Conservation (phyloP, 768 basidiomycete genomes). For the Gyrodon lividus region DNA sequence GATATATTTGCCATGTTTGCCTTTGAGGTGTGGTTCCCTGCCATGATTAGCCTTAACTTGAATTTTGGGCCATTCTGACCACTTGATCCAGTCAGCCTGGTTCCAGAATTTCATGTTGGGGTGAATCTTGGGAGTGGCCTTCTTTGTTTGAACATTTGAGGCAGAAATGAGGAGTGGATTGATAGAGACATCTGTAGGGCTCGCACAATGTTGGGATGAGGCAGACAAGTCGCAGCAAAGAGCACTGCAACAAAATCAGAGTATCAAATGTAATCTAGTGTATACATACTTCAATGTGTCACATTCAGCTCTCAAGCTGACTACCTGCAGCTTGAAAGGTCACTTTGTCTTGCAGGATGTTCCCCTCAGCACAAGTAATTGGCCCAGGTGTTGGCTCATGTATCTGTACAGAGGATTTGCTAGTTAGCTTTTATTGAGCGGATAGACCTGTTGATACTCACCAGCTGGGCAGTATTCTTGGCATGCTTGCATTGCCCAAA, state of each 20-base stretch:
- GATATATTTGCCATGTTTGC: background rate
- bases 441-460: too few relatives aligned
- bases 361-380: too few relatives aligned
- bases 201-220: background rate
- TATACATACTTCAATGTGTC: conserved; percentile 1
- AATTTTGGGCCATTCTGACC: background rate
- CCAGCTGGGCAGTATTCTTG: too few relatives aligned
- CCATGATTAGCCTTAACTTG: background rate
- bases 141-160: background rate
- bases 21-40: background rate
- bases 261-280: background rate
- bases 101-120: background rate
- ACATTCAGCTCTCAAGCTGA: background rate
- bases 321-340: background rate
- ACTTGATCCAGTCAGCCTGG: background rate
- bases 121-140: background rate
- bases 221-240: background rate
- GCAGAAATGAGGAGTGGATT: background rate
- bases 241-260: background rate
- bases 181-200: background rate
- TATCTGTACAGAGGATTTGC: too few relatives aligned
- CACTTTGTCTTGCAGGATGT: too few relatives aligned
- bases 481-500: too few relatives aligned
- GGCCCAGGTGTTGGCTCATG: too few relatives aligned
- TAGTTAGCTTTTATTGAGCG: too few relatives aligned